A percentile compares a stretch with the other conserved stretches of the same genome.
Conservation (phyloP, 495 filamentous ascomycete species). For the Lophiostoma macrostomum region DNA sequence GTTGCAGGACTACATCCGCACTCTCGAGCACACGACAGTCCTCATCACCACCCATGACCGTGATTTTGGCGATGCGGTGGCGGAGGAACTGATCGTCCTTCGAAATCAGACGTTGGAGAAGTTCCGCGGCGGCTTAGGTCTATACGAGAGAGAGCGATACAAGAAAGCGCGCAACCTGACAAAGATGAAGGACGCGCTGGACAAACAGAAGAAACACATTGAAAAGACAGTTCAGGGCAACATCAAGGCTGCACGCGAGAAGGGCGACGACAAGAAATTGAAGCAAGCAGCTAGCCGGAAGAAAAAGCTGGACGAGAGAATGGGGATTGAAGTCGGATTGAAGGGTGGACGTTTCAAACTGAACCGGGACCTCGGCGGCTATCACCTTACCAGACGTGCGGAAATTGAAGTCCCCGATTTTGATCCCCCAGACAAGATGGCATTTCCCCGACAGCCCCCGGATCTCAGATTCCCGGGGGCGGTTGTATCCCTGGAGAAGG, state of each 20-base stretch:
- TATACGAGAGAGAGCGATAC: slow-evolving; percentile 64
- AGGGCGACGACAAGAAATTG: slow-evolving; percentile 75
- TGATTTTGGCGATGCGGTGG: slow-evolving; percentile 67
- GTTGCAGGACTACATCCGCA: slow-evolving; percentile 67
- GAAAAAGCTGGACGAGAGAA: slow-evolving; percentile 76
- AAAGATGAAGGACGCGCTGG: slow-evolving; percentile 76
- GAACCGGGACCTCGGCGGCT: slow-evolving; percentile 67
- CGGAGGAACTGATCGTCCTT: slow-evolving; percentile 72
- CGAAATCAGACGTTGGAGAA: slow-evolving; percentile 63
- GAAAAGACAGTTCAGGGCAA: slow-evolving; percentile 70
- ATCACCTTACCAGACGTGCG: slow-evolving; percentile 50
- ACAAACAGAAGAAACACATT: slow-evolving; percentile 72
- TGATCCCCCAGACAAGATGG: slow-evolving; percentile 56
- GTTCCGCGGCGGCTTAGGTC: slow-evolving; percentile 67
- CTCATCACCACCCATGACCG: slow-evolving; percentile 79
- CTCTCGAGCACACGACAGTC: slow-evolving; percentile 53
- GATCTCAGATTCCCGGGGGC: slow-evolving; percentile 73
- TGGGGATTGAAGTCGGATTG: slow-evolving; percentile 69
- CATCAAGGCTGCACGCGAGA: slow-evolving; percentile 64
- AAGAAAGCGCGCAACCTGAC: slow-evolving; percentile 62
- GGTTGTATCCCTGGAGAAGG: slow-evolving; percentile 64
- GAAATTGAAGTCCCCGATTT: slow-evolving; percentile 70
- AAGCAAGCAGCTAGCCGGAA: slow-evolving; percentile 73
- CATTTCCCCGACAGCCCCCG: slow-evolving; percentile 53
- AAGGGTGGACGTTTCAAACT: slow-evolving; percentile 73